Percentiles rank a stretch among this genome's conserved stretches.
These are phyloP conservation scores for Knoxia roxburghii DNA, from an alignment of 257 asterid genomes.

Conservation along the genomic window DNA sequence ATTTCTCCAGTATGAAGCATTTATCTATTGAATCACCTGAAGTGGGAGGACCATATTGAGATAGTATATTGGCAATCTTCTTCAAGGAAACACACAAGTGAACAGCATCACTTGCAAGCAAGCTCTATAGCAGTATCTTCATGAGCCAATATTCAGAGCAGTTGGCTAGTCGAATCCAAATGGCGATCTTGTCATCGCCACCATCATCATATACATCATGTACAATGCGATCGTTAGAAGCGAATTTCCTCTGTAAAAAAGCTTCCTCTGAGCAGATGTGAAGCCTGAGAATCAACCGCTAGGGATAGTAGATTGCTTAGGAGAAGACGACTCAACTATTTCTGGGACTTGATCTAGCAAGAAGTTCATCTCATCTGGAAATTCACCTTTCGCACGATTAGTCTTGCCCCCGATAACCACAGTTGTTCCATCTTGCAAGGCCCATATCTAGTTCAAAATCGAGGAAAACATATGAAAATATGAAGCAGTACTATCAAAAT, in stretches of 20 bases:
- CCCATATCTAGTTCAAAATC: constrained; percentile 59
- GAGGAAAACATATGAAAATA: not conserved
- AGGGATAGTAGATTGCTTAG: constrained; percentile 28
- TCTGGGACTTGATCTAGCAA: constrained; percentile 80
- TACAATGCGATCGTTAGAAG: not conserved
- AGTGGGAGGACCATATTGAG: not conserved
- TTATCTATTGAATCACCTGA: constrained; percentile 1
- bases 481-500: not conserved
- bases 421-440: constrained; percentile 72
- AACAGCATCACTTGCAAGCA: not conserved
- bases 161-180: not conserved
- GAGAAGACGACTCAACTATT: constrained; percentile 44
- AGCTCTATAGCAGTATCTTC: not conserved
- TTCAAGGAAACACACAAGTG: not conserved
- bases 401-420: constrained; percentile 82
- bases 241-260: not conserved
- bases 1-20: not conserved
- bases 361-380: constrained; percentile 60
- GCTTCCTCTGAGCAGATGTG: not conserved
- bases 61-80: not conserved
- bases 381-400: constrained; percentile 71
- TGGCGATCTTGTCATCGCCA: not conserved
- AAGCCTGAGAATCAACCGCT: constrained; percentile 30
- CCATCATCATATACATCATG: not conserved
- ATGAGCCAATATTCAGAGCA: not conserved